Conservation (phyloP, 768 basidiomycete genomes). For the Xerocomellus intermedius region DNA sequence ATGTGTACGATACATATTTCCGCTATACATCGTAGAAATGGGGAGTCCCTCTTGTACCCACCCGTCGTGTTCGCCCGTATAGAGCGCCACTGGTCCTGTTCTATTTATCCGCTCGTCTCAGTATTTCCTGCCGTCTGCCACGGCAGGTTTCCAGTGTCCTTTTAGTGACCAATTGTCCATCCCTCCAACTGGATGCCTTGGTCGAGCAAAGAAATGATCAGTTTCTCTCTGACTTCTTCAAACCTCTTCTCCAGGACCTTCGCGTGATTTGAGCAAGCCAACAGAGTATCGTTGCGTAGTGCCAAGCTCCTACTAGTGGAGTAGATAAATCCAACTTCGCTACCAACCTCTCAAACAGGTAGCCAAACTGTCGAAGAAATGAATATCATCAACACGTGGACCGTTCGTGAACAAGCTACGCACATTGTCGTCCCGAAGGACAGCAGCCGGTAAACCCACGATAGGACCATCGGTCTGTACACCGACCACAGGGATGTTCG, state of each 20-base stretch:
- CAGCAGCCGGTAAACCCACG: background rate
- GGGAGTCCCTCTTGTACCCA: too few species aligned
- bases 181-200: background rate
- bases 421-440: background rate
- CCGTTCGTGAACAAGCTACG: background rate
- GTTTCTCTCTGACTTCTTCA: background rate
- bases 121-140: too few species aligned
- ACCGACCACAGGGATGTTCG: background rate
- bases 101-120: too few species aligned
- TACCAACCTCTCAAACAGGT: slow-evolving; percentile 1
- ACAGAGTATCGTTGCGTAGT: slow-evolving; percentile 9
- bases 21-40: too few species aligned
- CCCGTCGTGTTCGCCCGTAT: too few species aligned
- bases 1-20: too few species aligned
- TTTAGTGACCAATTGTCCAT: slow-evolving; percentile 1
- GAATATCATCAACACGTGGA: background rate
- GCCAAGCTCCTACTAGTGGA: slow-evolving; percentile 6
- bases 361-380: background rate
- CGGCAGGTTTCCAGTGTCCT: too few species aligned
- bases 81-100: too few species aligned
- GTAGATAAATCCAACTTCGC: slow-evolving; percentile 6
- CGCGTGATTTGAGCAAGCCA: background rate
- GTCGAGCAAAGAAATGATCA: background rate
- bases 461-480: slow-evolving; percentile 6
- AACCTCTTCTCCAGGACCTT: background rate